These are phyloP conservation scores for Tetrahymena thermophila DNA, from an alignment of 73 alveolate species.

Conservation along the genomic window DNA sequence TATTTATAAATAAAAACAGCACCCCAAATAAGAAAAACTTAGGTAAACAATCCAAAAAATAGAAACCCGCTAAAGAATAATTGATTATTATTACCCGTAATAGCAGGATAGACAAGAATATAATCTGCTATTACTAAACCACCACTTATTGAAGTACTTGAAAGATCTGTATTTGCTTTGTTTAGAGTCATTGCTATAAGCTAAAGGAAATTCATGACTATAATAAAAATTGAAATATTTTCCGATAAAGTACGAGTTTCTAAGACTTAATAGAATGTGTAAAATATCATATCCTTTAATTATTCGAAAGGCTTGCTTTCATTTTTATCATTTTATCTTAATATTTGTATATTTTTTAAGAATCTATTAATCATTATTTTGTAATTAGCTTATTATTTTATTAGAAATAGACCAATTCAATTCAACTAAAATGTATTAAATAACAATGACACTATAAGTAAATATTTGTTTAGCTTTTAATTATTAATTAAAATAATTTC, in stretches of 20 bases:
- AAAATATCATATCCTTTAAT: background rate
- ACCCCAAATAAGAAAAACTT: background rate
- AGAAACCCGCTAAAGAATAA: background rate
- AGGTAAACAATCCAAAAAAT: background rate
- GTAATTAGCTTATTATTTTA: background rate
- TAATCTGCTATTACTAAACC: background rate
- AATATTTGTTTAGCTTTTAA: background rate
- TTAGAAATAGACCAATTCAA: background rate
- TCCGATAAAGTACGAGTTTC: background rate
- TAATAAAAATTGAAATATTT: background rate
- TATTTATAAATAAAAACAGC: background rate
- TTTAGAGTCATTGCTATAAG: background rate
- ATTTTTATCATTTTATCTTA: background rate
- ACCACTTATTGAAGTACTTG: background rate
- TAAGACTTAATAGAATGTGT: background rate
- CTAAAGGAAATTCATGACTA: background rate
- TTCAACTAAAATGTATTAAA: background rate
- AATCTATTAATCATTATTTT: background rate
- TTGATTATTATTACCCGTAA: background rate
- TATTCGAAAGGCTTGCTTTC: background rate
- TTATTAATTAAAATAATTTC: too few relatives aligned
- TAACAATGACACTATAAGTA: background rate
- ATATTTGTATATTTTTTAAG: background rate
- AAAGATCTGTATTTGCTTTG: background rate
- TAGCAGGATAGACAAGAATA: background rate